phyloP scores from a whole-genome alignment of 2,329 filamentous ascomycete genomes.

The Colletotrichum sp. region DNA sequence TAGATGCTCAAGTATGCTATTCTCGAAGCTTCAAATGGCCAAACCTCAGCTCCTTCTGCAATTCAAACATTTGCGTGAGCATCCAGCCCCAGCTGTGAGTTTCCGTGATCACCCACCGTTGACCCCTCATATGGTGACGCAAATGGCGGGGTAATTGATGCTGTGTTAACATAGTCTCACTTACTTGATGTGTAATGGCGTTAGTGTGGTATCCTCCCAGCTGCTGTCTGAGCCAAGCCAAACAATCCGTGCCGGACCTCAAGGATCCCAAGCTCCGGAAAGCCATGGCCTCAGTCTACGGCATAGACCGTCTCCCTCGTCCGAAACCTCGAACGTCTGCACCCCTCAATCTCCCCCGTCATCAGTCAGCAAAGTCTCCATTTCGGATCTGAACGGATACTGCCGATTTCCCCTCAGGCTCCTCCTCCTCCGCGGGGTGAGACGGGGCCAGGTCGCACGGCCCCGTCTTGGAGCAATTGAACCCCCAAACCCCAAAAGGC shows the following conservation, averaged over 20 bases:
- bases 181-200: fast-evolving
- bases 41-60: not conserved
- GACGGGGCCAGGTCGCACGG: not conserved
- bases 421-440: not conserved
- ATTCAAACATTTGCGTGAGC: not conserved
- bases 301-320: not conserved
- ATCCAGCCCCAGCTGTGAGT: not conserved
- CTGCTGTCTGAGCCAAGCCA: not conserved
- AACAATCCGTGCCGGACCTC: not conserved
- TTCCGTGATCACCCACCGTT: not conserved
- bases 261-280: not conserved
- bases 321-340: not conserved
- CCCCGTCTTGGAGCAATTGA: not conserved
- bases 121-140: not conserved
- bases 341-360: not conserved
- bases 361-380: not conserved
- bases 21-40: not conserved
- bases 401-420: not conserved
- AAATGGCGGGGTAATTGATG: not conserved
- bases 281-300: not conserved
- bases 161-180: not conserved
- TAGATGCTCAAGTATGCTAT: not conserved
- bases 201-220: not conserved
- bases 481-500: not conserved
- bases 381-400: not conserved